These are phyloP conservation scores for Phalaenopsis aphrodite DNA, from an alignment of 106 monocot species.

Conservation along the genomic window DNA sequence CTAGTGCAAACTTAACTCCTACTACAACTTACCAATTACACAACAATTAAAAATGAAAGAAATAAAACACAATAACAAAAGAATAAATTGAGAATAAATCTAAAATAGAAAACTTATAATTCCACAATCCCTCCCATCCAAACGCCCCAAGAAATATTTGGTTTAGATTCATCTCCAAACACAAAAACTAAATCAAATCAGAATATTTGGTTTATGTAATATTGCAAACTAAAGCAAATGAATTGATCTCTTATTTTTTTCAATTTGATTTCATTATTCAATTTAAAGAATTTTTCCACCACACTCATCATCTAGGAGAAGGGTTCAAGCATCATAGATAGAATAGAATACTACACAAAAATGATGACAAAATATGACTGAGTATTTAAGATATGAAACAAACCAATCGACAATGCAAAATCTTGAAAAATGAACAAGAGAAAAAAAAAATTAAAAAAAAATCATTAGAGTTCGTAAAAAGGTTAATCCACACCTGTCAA, in stretches of 20 bases:
- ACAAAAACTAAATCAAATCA: not conserved
- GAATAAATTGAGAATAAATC: no score
- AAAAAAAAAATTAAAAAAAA: not conserved
- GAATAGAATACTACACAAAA: not conserved
- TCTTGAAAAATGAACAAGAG: not conserved
- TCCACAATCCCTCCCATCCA: no score
- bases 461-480: not conserved
- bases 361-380: not conserved
- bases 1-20: no score
- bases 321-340: not conserved
- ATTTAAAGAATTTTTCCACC: not conserved
- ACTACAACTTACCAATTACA: no score
- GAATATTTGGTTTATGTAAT: not conserved
- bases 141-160: no score
- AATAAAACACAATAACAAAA: no score
- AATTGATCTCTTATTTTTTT: not conserved
- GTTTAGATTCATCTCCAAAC: not conserved
- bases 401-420: not conserved
- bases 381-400: not conserved
- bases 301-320: not conserved
- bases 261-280: not conserved
- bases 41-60: no score
- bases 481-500: slow-evolving; percentile 48
- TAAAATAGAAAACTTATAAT: no score
- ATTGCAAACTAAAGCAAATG: not conserved